Evolutionary conservation across 768 basidiomycete species (phyloP), one percentile per base, ranked within the genome.

Genomic region (Auriscalpium vulgare): DNA sequence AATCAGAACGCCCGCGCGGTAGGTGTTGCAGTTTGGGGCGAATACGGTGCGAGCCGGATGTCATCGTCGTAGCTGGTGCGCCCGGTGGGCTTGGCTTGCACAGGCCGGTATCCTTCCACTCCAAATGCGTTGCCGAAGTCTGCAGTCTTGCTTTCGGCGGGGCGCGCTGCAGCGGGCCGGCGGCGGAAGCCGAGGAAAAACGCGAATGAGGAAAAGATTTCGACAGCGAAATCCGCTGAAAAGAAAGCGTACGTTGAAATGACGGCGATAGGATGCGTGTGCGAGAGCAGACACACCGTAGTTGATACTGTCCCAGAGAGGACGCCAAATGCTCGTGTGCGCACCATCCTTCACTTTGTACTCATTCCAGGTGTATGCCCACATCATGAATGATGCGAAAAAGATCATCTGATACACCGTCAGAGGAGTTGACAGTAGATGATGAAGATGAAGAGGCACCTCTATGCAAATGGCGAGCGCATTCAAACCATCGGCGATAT

Each of bases 401-500:
- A 91, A 72, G 47, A 92, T 83, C 91, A 94, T 94, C 88, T 91
- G 59, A 2, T 10, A 9, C 13, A 35, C 17, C 63, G 57, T 56
- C 40, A 59, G 23, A 52, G 11, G n/a, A 16, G 4, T 38, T 14
- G 21, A 47, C 16, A 11, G 11, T 46, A n/a, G 37, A 7, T 0
- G 16, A 29, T 14, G 52, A 19, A 54, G 46, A 17, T 40, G 35
- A 57, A 68, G 53, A 45, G 54, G 23, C 60, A 88, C 90, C 80
- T 95, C 93, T 50, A 95, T 81, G 60, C 88, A 90, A 35, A 84
- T 90, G 16, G 87, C 74, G 4, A 97, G 75, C 0, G 93, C 91
- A 59, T 83, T 88, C 35, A 95, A 70, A 1, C 93, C 93, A 56
- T 95, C 79, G 1, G 91, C 80, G 51, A 95, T 82, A 65, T 95